These are phyloP conservation scores for Zymoseptoria passerinii DNA, from an alignment of 2,329 filamentous ascomycete genomes.

Conservation along the genomic window DNA sequence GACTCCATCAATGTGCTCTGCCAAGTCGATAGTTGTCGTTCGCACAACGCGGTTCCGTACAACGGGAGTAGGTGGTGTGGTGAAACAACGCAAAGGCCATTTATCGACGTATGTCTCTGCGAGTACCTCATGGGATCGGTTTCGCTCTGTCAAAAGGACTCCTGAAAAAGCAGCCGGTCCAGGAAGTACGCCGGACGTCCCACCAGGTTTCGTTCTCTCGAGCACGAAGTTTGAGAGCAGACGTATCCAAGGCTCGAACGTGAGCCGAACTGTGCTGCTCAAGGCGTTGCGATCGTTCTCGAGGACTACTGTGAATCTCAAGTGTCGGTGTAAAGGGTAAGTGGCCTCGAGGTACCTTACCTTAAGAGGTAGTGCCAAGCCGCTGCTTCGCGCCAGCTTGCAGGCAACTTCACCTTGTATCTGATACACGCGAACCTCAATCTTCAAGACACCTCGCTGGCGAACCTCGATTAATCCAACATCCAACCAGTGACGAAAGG, in stretches of 20 bases:
- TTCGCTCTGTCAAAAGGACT: neutral
- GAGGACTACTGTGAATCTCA: neutral
- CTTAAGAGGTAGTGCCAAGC: neutral
- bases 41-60: neutral
- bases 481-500: neutral
- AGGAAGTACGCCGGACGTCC: neutral
- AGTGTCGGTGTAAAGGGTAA: neutral
- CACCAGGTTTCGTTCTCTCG: too few species aligned
- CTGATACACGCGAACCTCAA: neutral
- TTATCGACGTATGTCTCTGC: neutral
- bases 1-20: neutral
- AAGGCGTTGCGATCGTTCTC: neutral
- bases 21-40: neutral
- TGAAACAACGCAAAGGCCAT: neutral
- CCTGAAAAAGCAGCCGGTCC: neutral
- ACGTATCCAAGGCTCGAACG: neutral
- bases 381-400: neutral
- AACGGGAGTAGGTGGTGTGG: neutral
- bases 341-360: neutral
- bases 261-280: neutral
- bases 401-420: neutral
- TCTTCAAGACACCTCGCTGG: neutral
- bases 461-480: neutral
- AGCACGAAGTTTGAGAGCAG: too few species aligned
- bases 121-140: too few species aligned